Conservation (phyloP, 108 stramenopile genomes). For the Conticribra guillardii region DNA sequence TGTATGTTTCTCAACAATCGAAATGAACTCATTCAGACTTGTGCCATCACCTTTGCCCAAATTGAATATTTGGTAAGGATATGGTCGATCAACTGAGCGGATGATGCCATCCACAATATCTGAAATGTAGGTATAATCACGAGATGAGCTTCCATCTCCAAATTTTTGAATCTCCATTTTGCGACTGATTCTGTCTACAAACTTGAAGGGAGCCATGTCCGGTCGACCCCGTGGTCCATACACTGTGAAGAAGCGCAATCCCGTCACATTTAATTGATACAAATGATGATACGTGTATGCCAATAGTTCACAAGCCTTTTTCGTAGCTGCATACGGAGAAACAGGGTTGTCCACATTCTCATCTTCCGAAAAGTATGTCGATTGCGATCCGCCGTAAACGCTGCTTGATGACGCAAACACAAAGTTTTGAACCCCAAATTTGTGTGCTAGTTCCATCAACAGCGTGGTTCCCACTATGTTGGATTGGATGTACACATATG, state of each 20-base stretch:
- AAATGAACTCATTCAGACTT: conserved; percentile 91
- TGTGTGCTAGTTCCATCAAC: conserved; percentile 88
- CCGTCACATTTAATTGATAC: conserved; percentile 91
- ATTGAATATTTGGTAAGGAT: conserved; percentile 95
- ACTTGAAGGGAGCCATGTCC: conserved; percentile 98
- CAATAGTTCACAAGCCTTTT: conserved; percentile 96
- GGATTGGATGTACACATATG: conserved; percentile 95
- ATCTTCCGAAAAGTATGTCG: conserved; percentile 89
- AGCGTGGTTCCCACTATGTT: conserved; percentile 96
- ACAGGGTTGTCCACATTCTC: conserved; percentile 97
- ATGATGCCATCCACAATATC: conserved; percentile 98
- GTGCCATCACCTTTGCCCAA: conserved; percentile 95
- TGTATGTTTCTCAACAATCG: conserved; percentile 87
- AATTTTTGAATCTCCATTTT: conserved; percentile 95
- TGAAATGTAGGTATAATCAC: conserved; percentile 98
- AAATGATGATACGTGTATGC: conserved; percentile 98
- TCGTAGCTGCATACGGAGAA: conserved; percentile 96
- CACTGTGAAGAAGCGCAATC: conserved; percentile 97
- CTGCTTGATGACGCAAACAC: conserved; percentile 94
- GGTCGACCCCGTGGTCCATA: conserved; percentile 96
- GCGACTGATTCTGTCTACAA: conserved; percentile 91
- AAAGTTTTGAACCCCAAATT: conserved; percentile 91
- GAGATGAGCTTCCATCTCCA: conserved; percentile 91
- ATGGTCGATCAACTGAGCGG: conserved; percentile 90
- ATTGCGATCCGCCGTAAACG: conserved; percentile 95